Percentiles rank a stretch among this genome's conserved stretches.
Conservation (phyloP, 2,329 filamentous ascomycete genomes). For the Nigrospora osmanthi region DNA sequence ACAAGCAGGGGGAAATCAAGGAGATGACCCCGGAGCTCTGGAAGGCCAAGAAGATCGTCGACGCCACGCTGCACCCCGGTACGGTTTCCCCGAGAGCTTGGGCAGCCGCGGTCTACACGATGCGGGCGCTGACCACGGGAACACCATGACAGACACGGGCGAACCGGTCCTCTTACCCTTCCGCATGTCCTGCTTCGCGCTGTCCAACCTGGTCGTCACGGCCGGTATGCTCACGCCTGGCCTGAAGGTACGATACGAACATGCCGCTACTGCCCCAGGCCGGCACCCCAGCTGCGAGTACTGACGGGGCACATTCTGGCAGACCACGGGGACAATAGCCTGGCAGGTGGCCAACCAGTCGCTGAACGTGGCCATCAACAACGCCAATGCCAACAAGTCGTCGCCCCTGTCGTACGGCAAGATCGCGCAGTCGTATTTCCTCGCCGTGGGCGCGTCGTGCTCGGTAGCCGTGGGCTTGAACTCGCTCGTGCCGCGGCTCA, state of each 20-base stretch:
- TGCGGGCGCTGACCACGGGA: background rate
- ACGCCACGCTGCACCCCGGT: conserved; percentile 94
- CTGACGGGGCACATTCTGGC: conserved; percentile 6
- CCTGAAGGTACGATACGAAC: conserved; percentile 48
- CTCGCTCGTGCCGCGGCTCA: conserved; percentile 77
- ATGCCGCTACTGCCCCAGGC: background rate
- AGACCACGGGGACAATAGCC: conserved; percentile 76
- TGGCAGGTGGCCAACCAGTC: conserved; percentile 98
- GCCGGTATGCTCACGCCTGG: conserved; percentile 94
- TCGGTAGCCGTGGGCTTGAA: conserved; percentile 90
- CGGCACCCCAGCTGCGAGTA: background rate
- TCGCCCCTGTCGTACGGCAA: conserved; percentile 75
- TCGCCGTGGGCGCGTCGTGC: conserved; percentile 89
- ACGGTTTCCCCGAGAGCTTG: conserved; percentile 21
- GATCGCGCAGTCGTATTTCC: conserved; percentile 80
- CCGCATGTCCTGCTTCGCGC: conserved; percentile 91
- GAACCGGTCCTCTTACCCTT: conserved; percentile 89
- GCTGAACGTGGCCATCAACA: conserved; percentile 96
- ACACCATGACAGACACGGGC: conserved; percentile 65
- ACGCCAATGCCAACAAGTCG: conserved; percentile 95
- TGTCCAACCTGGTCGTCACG: conserved; percentile 91
- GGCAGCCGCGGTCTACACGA: background rate
- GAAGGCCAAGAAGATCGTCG: conserved; percentile 93
- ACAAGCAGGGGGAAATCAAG: conserved; percentile 75
- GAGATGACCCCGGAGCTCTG: conserved; percentile 88